Percentiles rank a stretch among this genome's conserved stretches.
These are phyloP conservation scores for Carex scoparia DNA, from an alignment of 176 grass and related monocot species.

Conservation along the genomic window DNA sequence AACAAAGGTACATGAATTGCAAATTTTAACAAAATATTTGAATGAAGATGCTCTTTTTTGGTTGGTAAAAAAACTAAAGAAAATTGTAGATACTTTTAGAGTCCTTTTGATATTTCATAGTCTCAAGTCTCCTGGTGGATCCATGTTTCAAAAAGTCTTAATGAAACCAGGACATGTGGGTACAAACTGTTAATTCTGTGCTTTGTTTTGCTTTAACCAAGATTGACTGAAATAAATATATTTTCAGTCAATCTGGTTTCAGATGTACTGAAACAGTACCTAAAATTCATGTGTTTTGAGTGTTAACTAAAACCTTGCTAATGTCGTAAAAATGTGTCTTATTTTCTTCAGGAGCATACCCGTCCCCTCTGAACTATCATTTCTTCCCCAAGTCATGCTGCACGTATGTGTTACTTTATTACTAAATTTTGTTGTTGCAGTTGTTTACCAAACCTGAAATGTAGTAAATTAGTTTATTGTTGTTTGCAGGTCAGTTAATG, in stretches of 20 bases:
- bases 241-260: background rate
- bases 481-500: conserved; percentile 84
- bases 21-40: conserved; percentile 4
- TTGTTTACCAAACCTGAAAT: conserved; percentile 3
- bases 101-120: background rate
- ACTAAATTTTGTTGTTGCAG: conserved; percentile 23
- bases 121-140: background rate
- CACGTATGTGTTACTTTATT: conserved; percentile 75
- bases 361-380: conserved; percentile 94
- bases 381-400: conserved; percentile 99
- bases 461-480: conserved; percentile 18
- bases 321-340: conserved; percentile 18
- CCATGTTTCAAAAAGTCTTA: background rate
- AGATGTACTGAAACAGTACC: background rate
- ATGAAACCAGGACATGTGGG: background rate
- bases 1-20: background rate
- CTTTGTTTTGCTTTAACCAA: background rate
- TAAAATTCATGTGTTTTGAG: background rate
- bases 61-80: background rate
- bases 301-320: background rate
- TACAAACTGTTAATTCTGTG: background rate
- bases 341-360: conserved; percentile 74
- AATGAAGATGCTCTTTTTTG: background rate
- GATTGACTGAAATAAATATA: background rate
- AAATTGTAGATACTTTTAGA: background rate